Evolutionary conservation across 2,329 filamentous ascomycete species (phyloP), one percentile per base, ranked within the genome.

Genomic region (Fonsecaea pedrosoi): DNA sequence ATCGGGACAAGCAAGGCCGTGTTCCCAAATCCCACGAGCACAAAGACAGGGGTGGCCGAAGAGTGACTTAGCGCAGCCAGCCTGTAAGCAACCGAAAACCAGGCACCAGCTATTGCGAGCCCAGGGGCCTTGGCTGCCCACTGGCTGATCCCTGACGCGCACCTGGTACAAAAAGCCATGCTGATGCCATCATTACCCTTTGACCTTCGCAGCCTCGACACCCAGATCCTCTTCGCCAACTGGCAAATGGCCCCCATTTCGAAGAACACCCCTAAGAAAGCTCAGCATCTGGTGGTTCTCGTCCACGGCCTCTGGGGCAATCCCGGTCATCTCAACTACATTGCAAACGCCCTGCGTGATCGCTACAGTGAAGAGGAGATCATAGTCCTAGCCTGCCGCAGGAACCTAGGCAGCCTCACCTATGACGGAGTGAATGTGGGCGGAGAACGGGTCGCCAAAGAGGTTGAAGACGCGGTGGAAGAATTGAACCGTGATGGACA

Each of bases 361-460:
- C 78, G 81, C 67, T 80, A 85, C 70, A 74, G 79, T 4, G 80
- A 83, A 58, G 82, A 85, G 54, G 74, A 79, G 50, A 76, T 89
- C n/a, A 81, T 87, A 68, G 81, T 89, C 48, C 79, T 89, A 12
- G 80, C 84, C 6, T 81, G 83, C 7, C 84, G 85, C 73, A 81
- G 82, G 69, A 89, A 89, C 69, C 45, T 82, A 34, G 84, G 86
- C 40, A 84, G 79, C 69, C 84, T 84, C 73, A 89, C 86, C 9
- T 89, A 89, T 74, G 87, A 89, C 77, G 87, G 89, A 69, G 87
- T 91, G 71, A 89, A 91, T 71, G 79, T 89, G 7, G 89, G 89
- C 66, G 90, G 88, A 62, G 87, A 92, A 73, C 84, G 90, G 64
- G 82, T 88, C 62, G 85, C 86, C 1, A 78, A 84, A 64, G 88